These are phyloP conservation scores for Boletellus emodensis DNA, from an alignment of 768 basidiomycete genomes.

Conservation along the genomic window DNA sequence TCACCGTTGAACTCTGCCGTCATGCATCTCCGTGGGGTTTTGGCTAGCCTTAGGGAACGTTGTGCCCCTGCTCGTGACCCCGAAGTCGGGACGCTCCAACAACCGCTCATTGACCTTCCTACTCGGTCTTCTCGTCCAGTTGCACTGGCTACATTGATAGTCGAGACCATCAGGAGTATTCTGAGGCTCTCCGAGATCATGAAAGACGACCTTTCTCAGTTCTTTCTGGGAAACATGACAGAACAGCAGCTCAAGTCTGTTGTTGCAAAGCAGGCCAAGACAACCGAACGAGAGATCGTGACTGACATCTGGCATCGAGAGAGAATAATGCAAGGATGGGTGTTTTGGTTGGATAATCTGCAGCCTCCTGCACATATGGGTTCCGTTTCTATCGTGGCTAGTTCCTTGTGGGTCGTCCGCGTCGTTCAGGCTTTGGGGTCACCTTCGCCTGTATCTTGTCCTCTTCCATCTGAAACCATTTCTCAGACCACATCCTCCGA, in stretches of 20 bases:
- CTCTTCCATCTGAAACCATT: slow-evolving; percentile 26
- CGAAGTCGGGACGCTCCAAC: slow-evolving; percentile 44
- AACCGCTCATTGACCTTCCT: slow-evolving; percentile 32
- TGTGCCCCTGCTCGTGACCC: slow-evolving; percentile 66
- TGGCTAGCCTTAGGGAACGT: slow-evolving; percentile 50
- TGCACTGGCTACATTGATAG: slow-evolving; percentile 45
- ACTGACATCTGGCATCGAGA: slow-evolving; percentile 46
- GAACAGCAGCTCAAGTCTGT: slow-evolving; percentile 53
- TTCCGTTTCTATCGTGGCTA: slow-evolving; percentile 12
- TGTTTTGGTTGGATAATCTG: slow-evolving; percentile 19
- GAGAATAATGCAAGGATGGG: slow-evolving; percentile 22
- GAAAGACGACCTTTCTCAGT: slow-evolving; percentile 65
- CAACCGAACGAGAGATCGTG: slow-evolving; percentile 52
- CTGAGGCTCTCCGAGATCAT: slow-evolving; percentile 56
- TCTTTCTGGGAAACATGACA: slow-evolving; percentile 61
- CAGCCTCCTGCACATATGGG: slow-evolving; percentile 4
- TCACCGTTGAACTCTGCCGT: slow-evolving; percentile 59
- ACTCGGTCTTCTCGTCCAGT: slow-evolving; percentile 17
- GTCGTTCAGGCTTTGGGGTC: slow-evolving; percentile 44
- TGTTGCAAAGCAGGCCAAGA: slow-evolving; percentile 50
- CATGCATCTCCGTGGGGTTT: slow-evolving; percentile 50
- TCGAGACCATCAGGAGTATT: slow-evolving; percentile 45
- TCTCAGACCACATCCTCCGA: not conserved
- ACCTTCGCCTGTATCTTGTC: slow-evolving; percentile 37
- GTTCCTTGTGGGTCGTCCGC: slow-evolving; percentile 43